These are phyloP conservation scores for Cenococcum geophilum DNA, from an alignment of 495 filamentous ascomycete species.

Conservation along the genomic window DNA sequence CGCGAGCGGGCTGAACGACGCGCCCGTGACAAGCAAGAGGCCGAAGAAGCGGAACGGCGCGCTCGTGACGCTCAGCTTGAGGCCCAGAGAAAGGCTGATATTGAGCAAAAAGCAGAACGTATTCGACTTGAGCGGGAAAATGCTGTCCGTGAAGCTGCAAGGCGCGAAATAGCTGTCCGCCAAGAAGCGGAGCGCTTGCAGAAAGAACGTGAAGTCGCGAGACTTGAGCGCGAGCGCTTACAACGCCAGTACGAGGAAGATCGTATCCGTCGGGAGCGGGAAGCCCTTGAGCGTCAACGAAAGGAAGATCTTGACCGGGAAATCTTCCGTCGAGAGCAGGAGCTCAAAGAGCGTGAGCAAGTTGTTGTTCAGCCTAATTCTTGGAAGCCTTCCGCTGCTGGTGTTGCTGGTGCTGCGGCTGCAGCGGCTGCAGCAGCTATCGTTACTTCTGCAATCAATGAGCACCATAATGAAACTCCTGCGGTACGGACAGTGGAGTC, in stretches of 20 bases:
- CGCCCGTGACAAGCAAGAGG: slow-evolving; percentile 11
- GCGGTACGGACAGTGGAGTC: slow-evolving; percentile 10
- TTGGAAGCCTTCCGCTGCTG: slow-evolving; percentile 24
- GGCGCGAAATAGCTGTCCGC: slow-evolving; percentile 6
- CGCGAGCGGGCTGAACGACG: slow-evolving; percentile 12
- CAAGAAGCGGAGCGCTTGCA: slow-evolving; percentile 9
- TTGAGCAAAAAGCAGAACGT: slow-evolving; percentile 22
- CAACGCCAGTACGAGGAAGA: slow-evolving; percentile 18
- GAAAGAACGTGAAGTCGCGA: slow-evolving; percentile 17
- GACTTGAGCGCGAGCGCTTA: slow-evolving; percentile 15
- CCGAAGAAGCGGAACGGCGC: slow-evolving; percentile 14
- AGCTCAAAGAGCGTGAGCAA: slow-evolving; percentile 23
- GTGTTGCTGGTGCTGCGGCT: slow-evolving; percentile 20
- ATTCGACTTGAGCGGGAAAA: slow-evolving; percentile 1
- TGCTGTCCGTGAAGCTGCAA: slow-evolving; percentile 10
- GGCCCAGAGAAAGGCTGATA: slow-evolving; percentile 20
- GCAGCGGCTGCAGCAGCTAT: slow-evolving; percentile 34
- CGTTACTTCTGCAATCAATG: slow-evolving; percentile 26
- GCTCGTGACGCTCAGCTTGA: slow-evolving; percentile 18
- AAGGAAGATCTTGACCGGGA: slow-evolving; percentile 22
- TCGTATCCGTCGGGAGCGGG: slow-evolving; percentile 10
- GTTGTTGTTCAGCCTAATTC: slow-evolving; percentile 17
- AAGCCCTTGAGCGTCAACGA: slow-evolving; percentile 10
- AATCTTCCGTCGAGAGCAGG: slow-evolving; percentile 21
- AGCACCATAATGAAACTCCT: slow-evolving; percentile 8